Conservation (phyloP, 441 rosid genomes). For the Populus hybrid region DNA sequence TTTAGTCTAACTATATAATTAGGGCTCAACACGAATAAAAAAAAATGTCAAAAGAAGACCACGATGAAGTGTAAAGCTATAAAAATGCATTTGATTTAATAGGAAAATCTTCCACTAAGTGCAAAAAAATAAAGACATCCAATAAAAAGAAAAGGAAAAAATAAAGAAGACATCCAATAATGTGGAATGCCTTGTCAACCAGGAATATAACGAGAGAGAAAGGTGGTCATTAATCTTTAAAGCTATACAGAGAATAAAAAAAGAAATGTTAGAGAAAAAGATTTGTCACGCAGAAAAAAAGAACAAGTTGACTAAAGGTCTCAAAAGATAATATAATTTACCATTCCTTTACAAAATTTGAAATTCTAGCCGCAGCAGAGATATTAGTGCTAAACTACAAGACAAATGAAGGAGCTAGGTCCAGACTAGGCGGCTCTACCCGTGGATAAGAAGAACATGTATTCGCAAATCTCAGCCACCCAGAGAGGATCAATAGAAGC, state of each 20-base stretch:
- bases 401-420: neutral
- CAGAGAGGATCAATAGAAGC: conserved; percentile 11
- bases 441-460: neutral
- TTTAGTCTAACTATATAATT: neutral
- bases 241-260: neutral
- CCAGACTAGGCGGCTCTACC: neutral
- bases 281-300: neutral
- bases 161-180: neutral
- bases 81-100: neutral
- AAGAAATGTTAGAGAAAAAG: neutral
- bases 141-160: neutral
- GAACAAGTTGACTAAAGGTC: neutral
- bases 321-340: neutral
- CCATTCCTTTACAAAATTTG: neutral
- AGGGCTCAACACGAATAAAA: neutral
- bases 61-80: neutral
- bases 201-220: neutral
- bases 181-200: neutral
- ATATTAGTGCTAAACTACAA: conserved; percentile 5
- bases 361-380: neutral
- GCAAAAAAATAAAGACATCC: neutral
- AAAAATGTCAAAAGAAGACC: neutral
- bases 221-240: neutral
- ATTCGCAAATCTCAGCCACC: conserved; percentile 27
- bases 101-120: neutral